Conservation (phyloP, 805 yeast genomes). For the Wickerhamiella bombiphila region DNA sequence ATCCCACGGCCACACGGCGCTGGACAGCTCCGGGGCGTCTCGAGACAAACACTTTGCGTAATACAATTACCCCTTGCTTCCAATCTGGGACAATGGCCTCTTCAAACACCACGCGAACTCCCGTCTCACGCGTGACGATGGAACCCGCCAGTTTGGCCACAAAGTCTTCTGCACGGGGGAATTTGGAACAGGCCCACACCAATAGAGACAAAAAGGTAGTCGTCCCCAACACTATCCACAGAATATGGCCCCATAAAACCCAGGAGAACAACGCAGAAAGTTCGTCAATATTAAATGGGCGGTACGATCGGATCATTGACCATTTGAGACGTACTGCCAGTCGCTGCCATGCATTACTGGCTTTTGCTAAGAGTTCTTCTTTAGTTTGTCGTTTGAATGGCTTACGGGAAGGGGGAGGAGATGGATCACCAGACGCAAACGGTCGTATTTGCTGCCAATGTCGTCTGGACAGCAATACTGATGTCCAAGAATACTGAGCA, state of each 20-base stretch:
- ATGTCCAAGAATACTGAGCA: too few species aligned
- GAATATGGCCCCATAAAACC: slow-evolving; percentile 76
- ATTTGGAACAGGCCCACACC: slow-evolving; percentile 63
- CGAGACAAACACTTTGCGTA: slow-evolving; percentile 74
- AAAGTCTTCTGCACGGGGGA: slow-evolving; percentile 77
- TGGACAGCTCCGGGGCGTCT: slow-evolving; percentile 51
- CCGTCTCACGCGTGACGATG: slow-evolving; percentile 67
- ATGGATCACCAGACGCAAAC: too few species aligned
- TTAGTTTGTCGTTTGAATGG: slow-evolving; percentile 17
- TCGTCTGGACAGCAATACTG: too few species aligned
- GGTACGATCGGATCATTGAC: slow-evolving; percentile 55
- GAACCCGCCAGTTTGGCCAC: slow-evolving; percentile 75
- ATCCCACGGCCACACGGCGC: slow-evolving; percentile 47
- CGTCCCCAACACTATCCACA: slow-evolving; percentile 70
- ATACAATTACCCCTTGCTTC: slow-evolving; percentile 73
- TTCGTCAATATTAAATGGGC: slow-evolving; percentile 89
- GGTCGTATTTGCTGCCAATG: too few species aligned
- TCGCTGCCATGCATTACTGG: slow-evolving; percentile 29
- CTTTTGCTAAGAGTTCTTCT: slow-evolving; percentile 32
- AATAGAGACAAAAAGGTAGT: slow-evolving; percentile 81
- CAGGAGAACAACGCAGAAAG: slow-evolving; percentile 81
- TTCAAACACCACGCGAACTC: slow-evolving; percentile 74
- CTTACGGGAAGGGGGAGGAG: too few species aligned
- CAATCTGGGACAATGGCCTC: slow-evolving; percentile 90
- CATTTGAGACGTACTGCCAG: slow-evolving; percentile 45